Percentiles rank a stretch among this genome's conserved stretches.
Evolutionary conservation across 768 basidiomycete genomes (phyloP).

Genomic region (Macrolepiota fuliginosa): DNA sequence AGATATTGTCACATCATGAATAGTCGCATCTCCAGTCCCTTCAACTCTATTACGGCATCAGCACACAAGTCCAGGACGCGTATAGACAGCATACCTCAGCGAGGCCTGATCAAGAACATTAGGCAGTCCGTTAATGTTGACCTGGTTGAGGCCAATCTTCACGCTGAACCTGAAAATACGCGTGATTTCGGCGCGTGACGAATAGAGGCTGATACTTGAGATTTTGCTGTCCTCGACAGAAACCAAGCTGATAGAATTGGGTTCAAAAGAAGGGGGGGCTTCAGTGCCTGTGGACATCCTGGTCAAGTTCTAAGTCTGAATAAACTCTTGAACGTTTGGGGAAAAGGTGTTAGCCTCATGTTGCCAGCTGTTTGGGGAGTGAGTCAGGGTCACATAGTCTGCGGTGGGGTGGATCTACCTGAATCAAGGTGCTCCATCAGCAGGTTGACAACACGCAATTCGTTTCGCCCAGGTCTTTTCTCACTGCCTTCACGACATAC

Average conservation of each 20-base stretch:
- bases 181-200: slow-evolving; percentile 39
- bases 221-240: slow-evolving; percentile 34
- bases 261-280: slow-evolving; percentile 16
- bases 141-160: slow-evolving; percentile 37
- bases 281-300: slow-evolving; percentile 2
- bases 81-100: slow-evolving; percentile 29
- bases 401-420: too few relatives aligned
- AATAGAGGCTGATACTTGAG: slow-evolving; percentile 36
- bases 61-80: not conserved
- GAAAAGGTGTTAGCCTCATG: not conserved
- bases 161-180: slow-evolving; percentile 36
- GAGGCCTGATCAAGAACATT: slow-evolving; percentile 35
- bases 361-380: too few relatives aligned
- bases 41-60: slow-evolving; percentile 32
- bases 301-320: not conserved
- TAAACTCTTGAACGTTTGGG: not conserved
- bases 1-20: slow-evolving; percentile 42
- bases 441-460: too few relatives aligned
- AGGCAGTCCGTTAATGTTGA: slow-evolving; percentile 38
- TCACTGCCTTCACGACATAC: too few relatives aligned
- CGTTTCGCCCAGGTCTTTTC: too few relatives aligned
- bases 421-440: too few relatives aligned
- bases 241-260: slow-evolving; percentile 27
- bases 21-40: slow-evolving; percentile 41
- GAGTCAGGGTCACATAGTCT: too few relatives aligned